phyloP scores from a whole-genome alignment of 306 rosid species.

The Gillenia trifoliata region DNA sequence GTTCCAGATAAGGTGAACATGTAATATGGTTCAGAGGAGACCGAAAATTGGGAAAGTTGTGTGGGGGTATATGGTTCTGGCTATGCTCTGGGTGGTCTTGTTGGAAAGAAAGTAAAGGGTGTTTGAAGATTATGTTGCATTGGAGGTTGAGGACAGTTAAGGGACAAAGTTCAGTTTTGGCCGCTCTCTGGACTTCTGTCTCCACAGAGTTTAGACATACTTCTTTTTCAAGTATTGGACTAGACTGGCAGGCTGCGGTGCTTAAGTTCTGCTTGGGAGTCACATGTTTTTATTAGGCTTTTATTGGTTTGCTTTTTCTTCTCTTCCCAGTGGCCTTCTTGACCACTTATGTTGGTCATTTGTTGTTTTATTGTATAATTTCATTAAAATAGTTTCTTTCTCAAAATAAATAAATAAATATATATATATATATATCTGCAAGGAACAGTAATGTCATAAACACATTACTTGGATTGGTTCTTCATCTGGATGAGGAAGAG shows the following conservation, averaged over 20 bases:
- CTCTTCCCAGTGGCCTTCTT: no score
- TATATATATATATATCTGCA: constrained; percentile 1
- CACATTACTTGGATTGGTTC: constrained; percentile 81
- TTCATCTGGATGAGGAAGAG: constrained; percentile 94
- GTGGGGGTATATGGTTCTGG: background rate
- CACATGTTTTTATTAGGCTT: no score
- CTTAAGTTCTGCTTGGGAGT: background rate
- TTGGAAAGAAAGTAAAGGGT: background rate
- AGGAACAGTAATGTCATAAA: constrained; percentile 5
- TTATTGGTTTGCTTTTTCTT: no score
- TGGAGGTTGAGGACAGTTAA: background rate
- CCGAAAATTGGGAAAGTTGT: no score
- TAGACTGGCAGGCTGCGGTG: background rate
- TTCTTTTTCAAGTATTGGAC: background rate
- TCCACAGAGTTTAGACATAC: background rate
- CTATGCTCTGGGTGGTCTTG: background rate
- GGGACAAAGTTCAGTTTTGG: background rate
- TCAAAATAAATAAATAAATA: no score
- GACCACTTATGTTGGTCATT: no score
- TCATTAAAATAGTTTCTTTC: background rate
- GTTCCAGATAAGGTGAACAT: no score
- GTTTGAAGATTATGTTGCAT: background rate
- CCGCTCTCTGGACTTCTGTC: no score
- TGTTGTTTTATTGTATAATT: no score
- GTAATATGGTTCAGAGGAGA: no score